Percentiles rank a stretch among this genome's conserved stretches.
Conservation (phyloP, 306 rosid genomes). For the Trifolium fragiferum region DNA sequence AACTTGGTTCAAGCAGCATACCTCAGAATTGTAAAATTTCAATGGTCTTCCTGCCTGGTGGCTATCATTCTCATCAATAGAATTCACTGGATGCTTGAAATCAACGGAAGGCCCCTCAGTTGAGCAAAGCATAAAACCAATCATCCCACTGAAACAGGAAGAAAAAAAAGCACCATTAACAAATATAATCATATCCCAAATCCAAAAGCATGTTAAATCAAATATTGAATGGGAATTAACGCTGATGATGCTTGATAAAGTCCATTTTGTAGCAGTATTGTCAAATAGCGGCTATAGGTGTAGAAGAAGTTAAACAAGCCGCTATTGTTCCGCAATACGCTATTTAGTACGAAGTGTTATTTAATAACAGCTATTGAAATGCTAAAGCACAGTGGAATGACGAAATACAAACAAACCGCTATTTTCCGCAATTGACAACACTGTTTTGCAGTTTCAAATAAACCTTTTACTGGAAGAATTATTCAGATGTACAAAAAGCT, state of each 20-base stretch:
- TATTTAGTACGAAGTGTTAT: too few relatives aligned
- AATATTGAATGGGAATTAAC: background rate
- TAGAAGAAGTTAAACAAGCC: too few relatives aligned
- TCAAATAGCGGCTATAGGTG: too few relatives aligned
- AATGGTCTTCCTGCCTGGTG: slow-evolving; percentile 56
- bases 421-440: too few relatives aligned
- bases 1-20: slow-evolving; percentile 36
- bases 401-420: too few relatives aligned
- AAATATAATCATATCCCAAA: background rate
- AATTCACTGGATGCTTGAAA: slow-evolving; percentile 93
- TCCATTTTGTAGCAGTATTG: background rate
- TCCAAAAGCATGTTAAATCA: too few relatives aligned
- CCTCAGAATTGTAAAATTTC: slow-evolving; percentile 97
- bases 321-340: too few relatives aligned
- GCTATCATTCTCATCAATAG: slow-evolving; percentile 58
- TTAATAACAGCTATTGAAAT: too few relatives aligned
- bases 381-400: too few relatives aligned
- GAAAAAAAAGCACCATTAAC: slow-evolving; percentile 37
- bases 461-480: background rate
- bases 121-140: slow-evolving; percentile 99
- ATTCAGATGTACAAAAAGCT: background rate
- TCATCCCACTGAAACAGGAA: slow-evolving; percentile 80
- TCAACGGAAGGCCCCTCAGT: slow-evolving; percentile 91
- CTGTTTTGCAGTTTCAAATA: slow-evolving; percentile 1
- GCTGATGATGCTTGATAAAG: background rate